Conservation (phyloP, 352 stramenopile genomes). For the Pythium grandisporangium region DNA sequence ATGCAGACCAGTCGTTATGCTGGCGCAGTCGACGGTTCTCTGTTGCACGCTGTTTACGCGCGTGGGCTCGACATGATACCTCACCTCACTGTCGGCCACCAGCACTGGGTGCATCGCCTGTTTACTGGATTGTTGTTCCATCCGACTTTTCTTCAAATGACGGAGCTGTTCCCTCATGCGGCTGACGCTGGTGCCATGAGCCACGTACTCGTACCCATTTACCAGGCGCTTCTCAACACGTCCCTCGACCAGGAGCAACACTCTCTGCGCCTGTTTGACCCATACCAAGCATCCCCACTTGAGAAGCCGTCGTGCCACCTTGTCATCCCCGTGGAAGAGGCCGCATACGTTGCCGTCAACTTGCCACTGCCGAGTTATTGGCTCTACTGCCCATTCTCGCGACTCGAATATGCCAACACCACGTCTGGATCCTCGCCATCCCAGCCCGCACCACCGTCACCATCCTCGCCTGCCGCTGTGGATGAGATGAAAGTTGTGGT, state of each 20-base stretch:
- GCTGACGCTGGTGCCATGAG: slow-evolving; percentile 32
- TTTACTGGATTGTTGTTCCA: slow-evolving; percentile 44
- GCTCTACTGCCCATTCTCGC: slow-evolving; percentile 63
- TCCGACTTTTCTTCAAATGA: slow-evolving; percentile 19
- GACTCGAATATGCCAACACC: slow-evolving; percentile 39
- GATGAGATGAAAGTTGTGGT: slow-evolving; percentile 71
- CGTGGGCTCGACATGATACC: slow-evolving; percentile 29
- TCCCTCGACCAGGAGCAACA: slow-evolving; percentile 46
- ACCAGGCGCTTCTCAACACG: slow-evolving; percentile 54
- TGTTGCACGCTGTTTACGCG: slow-evolving; percentile 28
- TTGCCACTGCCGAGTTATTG: slow-evolving; percentile 56
- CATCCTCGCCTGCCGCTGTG: too few relatives aligned
- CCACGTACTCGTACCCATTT: slow-evolving; percentile 49
- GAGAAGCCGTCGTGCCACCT: slow-evolving; percentile 49
- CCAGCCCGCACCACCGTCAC: slow-evolving; percentile 17
- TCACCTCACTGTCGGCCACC: slow-evolving; percentile 25
- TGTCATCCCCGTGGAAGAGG: slow-evolving; percentile 43
- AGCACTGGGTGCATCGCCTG: slow-evolving; percentile 36
- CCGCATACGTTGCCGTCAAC: slow-evolving; percentile 35
- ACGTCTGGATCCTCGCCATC: slow-evolving; percentile 6
- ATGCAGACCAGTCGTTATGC: slow-evolving; percentile 6
- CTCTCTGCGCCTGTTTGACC: slow-evolving; percentile 23
- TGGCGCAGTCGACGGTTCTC: slow-evolving; percentile 21
- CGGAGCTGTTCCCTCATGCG: slow-evolving; percentile 34
- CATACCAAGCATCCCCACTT: background rate